Evolutionary conservation across 2,329 filamentous ascomycete genomes (phyloP).

Genomic region (Colletotrichum cuscutae): DNA sequence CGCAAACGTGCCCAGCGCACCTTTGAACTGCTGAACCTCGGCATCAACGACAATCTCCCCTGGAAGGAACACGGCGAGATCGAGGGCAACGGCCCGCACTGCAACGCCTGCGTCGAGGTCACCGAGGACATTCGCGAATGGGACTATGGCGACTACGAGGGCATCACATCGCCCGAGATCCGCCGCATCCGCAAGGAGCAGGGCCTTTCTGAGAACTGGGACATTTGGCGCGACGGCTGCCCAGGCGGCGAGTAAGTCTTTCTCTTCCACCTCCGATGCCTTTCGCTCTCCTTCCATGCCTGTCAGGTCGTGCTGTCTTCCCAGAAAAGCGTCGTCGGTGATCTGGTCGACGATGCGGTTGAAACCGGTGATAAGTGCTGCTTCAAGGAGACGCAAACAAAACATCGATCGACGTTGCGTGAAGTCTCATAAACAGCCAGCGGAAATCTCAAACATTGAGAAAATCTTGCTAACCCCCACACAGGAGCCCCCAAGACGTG

Average conservation of each 20-base stretch:
- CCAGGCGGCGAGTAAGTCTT: constrained; percentile 81
- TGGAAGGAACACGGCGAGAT: constrained; percentile 67
- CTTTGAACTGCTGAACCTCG: constrained; percentile 87
- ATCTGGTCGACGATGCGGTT: background rate
- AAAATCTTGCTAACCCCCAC: background rate
- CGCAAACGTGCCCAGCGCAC: constrained; percentile 86
- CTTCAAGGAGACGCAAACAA: too few relatives aligned
- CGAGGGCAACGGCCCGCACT: constrained; percentile 52
- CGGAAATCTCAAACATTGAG: background rate
- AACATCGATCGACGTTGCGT: too few relatives aligned
- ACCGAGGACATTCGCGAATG: constrained; percentile 83
- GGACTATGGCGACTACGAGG: constrained; percentile 91
- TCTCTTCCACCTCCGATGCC: background rate
- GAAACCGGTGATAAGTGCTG: background rate
- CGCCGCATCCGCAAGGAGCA: constrained; percentile 63
- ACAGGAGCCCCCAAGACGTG: constrained; percentile 76
- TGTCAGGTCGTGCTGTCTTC: background rate
- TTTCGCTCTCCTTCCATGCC: background rate
- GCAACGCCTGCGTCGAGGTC: constrained; percentile 71
- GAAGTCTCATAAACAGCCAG: background rate
- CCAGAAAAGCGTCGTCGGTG: background rate
- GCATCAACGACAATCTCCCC: constrained; percentile 74
- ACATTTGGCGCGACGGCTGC: constrained; percentile 92
- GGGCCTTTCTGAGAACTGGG: constrained; percentile 72
- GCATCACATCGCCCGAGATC: constrained; percentile 79